Conservation (phyloP, 768 basidiomycete species). For the Kwoniella bestiolae region DNA sequence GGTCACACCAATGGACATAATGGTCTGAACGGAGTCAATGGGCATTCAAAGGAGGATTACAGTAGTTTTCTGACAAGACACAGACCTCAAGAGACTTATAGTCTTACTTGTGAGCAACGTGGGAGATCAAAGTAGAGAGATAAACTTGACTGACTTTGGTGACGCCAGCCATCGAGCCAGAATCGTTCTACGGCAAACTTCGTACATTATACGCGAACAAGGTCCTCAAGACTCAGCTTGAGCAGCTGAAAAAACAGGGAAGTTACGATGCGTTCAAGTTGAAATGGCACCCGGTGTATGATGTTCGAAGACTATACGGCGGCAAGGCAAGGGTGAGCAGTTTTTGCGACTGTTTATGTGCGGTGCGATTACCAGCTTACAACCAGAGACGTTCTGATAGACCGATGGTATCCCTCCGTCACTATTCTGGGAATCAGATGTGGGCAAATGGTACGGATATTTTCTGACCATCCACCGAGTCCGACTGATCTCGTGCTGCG, state of each 20-base stretch:
- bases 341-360: neutral
- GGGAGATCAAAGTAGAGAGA: neutral
- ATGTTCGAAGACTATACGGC: slow-evolving; percentile 25
- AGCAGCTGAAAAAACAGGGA: slow-evolving; percentile 40
- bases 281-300: slow-evolving; percentile 40
- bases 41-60: neutral
- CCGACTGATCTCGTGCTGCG: neutral
- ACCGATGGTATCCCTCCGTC: slow-evolving; percentile 34
- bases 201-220: slow-evolving; percentile 27
- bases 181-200: slow-evolving; percentile 41
- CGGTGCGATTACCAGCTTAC: too few relatives aligned
- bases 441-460: slow-evolving; percentile 36
- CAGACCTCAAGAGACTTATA: slow-evolving; percentile 13
- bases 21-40: neutral
- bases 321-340: slow-evolving; percentile 26
- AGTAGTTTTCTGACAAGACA: neutral
- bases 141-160: neutral
- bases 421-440: slow-evolving; percentile 42
- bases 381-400: slow-evolving; percentile 2
- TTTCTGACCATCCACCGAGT: neutral
- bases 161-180: slow-evolving; percentile 22
- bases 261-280: slow-evolving; percentile 42
- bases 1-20: neutral
- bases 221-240: slow-evolving; percentile 44
- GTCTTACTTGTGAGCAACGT: slow-evolving; percentile 1